Evolutionary conservation across 2,329 filamentous ascomycete species (phyloP).

Genomic region (Biscogniauxia sp.): DNA sequence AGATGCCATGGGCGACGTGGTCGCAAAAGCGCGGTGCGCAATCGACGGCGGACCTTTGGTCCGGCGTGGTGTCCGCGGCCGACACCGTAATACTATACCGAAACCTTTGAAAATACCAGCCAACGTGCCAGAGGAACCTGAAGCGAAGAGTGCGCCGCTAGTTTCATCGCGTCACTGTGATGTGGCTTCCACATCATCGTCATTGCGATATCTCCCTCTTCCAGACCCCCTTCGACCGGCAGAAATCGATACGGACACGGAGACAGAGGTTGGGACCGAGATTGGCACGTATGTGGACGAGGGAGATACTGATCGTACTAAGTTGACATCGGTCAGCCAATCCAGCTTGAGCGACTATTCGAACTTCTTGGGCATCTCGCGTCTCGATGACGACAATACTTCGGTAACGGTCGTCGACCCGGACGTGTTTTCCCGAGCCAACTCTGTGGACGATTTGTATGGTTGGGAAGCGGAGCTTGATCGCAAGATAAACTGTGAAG

Average conservation of each 20-base stretch:
- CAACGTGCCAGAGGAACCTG: constrained; percentile 24
- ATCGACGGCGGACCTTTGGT: constrained; percentile 21
- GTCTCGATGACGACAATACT: constrained; percentile 27
- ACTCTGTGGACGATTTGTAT: constrained; percentile 43
- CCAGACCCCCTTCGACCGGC: constrained; percentile 18
- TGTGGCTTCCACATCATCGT: constrained; percentile 9
- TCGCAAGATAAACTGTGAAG: constrained; percentile 25
- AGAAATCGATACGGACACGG: constrained; percentile 27
- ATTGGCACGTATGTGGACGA: constrained; percentile 13
- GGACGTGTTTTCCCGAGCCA: constrained; percentile 26
- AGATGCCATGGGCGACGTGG: constrained; percentile 43
- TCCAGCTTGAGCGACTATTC: constrained; percentile 38
- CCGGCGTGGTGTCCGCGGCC: constrained; percentile 23
- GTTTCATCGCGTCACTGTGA: constrained; percentile 18
- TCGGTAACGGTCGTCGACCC: constrained; percentile 29
- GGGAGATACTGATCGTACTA: constrained; percentile 25
- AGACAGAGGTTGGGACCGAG: constrained; percentile 25
- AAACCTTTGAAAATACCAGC: constrained; percentile 33
- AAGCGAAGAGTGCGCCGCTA: constrained; percentile 19
- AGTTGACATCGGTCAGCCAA: constrained; percentile 28
- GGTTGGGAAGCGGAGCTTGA: constrained; percentile 54
- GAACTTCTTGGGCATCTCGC: constrained; percentile 37
- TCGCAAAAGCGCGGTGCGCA: constrained; percentile 44
- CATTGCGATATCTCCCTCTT: constrained; percentile 18
- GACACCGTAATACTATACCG: constrained; percentile 26